Evolutionary conservation across 73 alveolate species (phyloP).

Genomic region (Paramecium sexaurelia): DNA sequence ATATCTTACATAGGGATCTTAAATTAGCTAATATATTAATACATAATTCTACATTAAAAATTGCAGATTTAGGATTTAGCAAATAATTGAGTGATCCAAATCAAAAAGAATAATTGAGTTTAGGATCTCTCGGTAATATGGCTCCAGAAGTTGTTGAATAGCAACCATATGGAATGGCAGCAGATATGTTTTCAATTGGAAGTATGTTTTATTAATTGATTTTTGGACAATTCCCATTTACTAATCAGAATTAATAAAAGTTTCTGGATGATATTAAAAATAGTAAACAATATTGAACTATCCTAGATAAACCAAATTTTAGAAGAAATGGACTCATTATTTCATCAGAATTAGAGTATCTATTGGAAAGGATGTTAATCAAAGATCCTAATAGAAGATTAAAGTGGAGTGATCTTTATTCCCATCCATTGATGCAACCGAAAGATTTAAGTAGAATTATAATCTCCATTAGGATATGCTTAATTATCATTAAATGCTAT

Average conservation of each 20-base stretch:
- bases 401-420: background rate
- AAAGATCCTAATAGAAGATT: background rate
- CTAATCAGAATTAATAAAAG: background rate
- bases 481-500: background rate
- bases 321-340: background rate
- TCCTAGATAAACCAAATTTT: background rate
- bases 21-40: conserved; percentile 2
- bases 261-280: conserved; percentile 3
- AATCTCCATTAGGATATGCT: background rate
- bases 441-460: background rate
- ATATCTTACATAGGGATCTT: background rate
- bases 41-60: background rate
- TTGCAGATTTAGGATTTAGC: conserved; percentile 26
- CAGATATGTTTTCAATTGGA: conserved; percentile 38
- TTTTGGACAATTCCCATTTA: background rate
- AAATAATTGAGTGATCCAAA: background rate
- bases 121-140: conserved; percentile 9
- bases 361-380: background rate
- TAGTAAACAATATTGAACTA: too few relatives aligned
- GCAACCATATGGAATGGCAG: background rate
- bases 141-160: conserved; percentile 31
- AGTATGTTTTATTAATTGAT: background rate
- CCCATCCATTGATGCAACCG: background rate
- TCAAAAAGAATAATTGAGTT: background rate
- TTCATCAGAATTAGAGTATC: background rate